Conservation (phyloP, 129 eudicot genomes). For the Tagetes patula region DNA sequence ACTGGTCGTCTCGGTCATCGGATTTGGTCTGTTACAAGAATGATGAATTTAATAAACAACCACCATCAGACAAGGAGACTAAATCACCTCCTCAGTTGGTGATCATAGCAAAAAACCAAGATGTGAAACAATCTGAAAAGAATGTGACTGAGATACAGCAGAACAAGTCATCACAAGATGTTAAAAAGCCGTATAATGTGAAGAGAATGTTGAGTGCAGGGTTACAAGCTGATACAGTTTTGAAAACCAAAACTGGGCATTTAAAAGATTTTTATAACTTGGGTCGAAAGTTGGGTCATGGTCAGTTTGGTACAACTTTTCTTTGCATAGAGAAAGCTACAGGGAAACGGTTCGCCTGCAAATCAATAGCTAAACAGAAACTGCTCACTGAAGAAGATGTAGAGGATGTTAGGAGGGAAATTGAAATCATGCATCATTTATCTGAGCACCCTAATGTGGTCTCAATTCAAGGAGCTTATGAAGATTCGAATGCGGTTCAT, state of each 20-base stretch:
- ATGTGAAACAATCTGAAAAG: constrained; percentile 27
- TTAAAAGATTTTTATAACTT: constrained; percentile 66
- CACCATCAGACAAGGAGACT: constrained; percentile 25
- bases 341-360: constrained; percentile 71
- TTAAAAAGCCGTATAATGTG: constrained; percentile 41
- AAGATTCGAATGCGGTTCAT: constrained; percentile 85
- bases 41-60: constrained; percentile 23
- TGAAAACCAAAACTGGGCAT: constrained; percentile 70
- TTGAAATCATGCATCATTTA: constrained; percentile 87
- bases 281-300: constrained; percentile 77
- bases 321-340: constrained; percentile 67
- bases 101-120: constrained; percentile 39
- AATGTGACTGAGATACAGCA: constrained; percentile 39
- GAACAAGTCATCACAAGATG: constrained; percentile 25
- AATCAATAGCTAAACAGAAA: constrained; percentile 79
- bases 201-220: constrained; percentile 76
- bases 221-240: constrained; percentile 60
- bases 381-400: constrained; percentile 64
- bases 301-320: constrained; percentile 90
- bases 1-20: constrained; percentile 50
- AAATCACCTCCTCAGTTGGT: constrained; percentile 51
- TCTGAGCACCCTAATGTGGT: constrained; percentile 66
- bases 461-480: constrained; percentile 75
- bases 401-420: constrained; percentile 79
- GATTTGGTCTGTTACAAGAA: constrained; percentile 38